These are phyloP conservation scores for Primulina tabacum DNA, from an alignment of 257 asterid genomes.

Conservation along the genomic window DNA sequence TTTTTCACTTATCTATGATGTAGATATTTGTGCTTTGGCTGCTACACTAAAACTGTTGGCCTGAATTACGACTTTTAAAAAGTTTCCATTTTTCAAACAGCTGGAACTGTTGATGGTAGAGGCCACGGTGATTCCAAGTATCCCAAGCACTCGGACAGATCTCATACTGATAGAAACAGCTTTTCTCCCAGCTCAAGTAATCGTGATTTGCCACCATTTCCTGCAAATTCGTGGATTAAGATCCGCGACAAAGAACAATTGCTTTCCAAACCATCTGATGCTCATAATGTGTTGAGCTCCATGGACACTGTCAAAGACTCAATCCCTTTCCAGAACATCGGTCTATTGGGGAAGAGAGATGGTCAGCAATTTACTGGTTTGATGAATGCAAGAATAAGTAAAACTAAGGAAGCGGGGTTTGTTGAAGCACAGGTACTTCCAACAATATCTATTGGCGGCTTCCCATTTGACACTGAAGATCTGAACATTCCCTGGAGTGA, in stretches of 20 bases:
- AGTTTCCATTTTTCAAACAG: constrained; percentile 25
- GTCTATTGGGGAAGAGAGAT: constrained; percentile 40
- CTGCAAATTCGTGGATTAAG: constrained; percentile 53
- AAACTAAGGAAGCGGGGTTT: constrained; percentile 38
- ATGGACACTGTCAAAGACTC: constrained; percentile 35
- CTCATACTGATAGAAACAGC: constrained; percentile 38
- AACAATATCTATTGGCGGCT: constrained; percentile 41
- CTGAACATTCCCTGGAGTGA: constrained; percentile 86
- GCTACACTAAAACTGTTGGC: not conserved
- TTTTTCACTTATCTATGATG: constrained; percentile 6
- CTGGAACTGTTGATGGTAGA: constrained; percentile 48
- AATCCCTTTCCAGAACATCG: constrained; percentile 38
- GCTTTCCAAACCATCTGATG: constrained; percentile 41
- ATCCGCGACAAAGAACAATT: constrained; percentile 53
- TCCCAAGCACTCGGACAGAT: constrained; percentile 44
- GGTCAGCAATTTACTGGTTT: constrained; percentile 40
- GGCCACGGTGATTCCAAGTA: constrained; percentile 37
- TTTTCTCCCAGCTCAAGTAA: constrained; percentile 47
- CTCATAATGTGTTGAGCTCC: constrained; percentile 39
- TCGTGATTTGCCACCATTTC: constrained; percentile 40
- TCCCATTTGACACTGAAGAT: constrained; percentile 63
- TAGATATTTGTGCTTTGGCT: not conserved
- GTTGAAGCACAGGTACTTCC: constrained; percentile 48
- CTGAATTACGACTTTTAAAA: constrained; percentile 6
- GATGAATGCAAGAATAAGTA: constrained; percentile 38